phyloP scores from a whole-genome alignment of 2,329 filamentous ascomycete species.

The Arachnomyces sp. region DNA sequence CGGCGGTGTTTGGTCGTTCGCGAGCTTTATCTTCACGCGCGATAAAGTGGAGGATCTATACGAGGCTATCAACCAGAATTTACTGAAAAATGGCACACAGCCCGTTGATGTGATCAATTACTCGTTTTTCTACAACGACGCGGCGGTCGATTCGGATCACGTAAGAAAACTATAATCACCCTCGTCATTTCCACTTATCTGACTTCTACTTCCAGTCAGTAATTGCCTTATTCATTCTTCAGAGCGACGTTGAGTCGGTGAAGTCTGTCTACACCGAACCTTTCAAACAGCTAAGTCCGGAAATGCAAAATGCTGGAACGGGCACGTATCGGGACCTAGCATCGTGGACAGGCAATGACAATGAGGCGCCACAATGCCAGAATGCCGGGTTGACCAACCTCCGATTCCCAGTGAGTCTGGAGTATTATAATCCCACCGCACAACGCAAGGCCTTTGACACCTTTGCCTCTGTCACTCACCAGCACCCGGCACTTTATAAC shows the following conservation, averaged over 20 bases:
- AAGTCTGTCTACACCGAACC: constrained; percentile 28
- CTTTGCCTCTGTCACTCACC: constrained; percentile 23
- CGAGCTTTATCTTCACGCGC: constrained; percentile 40
- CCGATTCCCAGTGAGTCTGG: constrained; percentile 35
- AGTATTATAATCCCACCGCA: constrained; percentile 27
- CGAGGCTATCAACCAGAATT: constrained; percentile 38
- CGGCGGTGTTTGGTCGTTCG: constrained; percentile 29
- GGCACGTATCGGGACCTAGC: constrained; percentile 39
- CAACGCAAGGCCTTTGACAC: constrained; percentile 26
- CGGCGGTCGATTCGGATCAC: constrained; percentile 18
- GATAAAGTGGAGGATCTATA: constrained; percentile 46
- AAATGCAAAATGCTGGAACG: constrained; percentile 26
- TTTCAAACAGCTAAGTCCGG: no score
- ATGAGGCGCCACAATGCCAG: constrained; percentile 27
- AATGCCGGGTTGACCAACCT: constrained; percentile 30
- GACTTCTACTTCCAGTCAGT: no score
- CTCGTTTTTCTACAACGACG: constrained; percentile 25
- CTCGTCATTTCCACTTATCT: background rate
- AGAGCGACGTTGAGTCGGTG: constrained; percentile 27
- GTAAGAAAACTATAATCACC: constrained; percentile 7
- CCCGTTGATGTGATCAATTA: constrained; percentile 44
- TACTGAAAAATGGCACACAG: constrained; percentile 40
- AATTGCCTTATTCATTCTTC: no score
- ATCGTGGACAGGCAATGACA: constrained; percentile 32
- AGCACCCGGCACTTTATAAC: constrained; percentile 20